Percentiles rank a stretch among this genome's conserved stretches.
Conservation (phyloP, 805 yeast genomes). For the Yamadazyma sp. region DNA sequence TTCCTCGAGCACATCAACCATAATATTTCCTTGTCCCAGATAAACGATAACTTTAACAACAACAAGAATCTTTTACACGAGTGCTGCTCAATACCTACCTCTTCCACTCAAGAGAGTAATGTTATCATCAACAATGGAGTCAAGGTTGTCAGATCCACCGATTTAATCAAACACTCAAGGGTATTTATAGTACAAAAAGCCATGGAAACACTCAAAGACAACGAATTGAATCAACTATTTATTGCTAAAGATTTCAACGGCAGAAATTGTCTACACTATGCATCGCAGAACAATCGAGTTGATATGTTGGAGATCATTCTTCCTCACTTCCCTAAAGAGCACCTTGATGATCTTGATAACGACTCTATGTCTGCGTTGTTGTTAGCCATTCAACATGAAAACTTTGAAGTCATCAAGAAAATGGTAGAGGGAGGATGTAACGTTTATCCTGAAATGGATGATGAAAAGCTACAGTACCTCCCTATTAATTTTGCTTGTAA, state of each 20-base stretch:
- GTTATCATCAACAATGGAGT: conserved; percentile 45
- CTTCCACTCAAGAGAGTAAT: conserved; percentile 34
- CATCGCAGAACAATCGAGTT: conserved; percentile 56
- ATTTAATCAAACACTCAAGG: conserved; percentile 38
- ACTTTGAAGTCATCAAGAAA: conserved; percentile 42
- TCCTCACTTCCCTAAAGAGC: conserved; percentile 32
- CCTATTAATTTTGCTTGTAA: conserved; percentile 88
- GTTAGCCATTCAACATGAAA: conserved; percentile 70
- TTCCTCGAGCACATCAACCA: conserved; percentile 44
- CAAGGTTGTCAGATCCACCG: conserved; percentile 33
- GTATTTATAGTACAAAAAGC: conserved; percentile 36
- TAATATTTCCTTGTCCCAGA: conserved; percentile 58
- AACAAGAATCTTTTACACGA: conserved; percentile 78
- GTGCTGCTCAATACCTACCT: conserved; percentile 43
- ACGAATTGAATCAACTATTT: conserved; percentile 23
- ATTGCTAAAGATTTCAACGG: conserved; percentile 62
- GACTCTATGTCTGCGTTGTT: conserved; percentile 81
- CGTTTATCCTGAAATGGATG: conserved; percentile 46
- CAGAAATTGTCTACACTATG: conserved; percentile 83
- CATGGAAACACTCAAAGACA: conserved; percentile 22
- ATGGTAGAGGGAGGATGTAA: conserved; percentile 36
- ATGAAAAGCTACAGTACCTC: conserved; percentile 59
- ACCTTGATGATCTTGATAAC: conserved; percentile 58
- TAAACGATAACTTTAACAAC: conserved; percentile 58
- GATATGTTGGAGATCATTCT: conserved; percentile 46